Evolutionary conservation across 805 yeast genomes (phyloP).

Genomic region (Starmerella vaccinii): DNA sequence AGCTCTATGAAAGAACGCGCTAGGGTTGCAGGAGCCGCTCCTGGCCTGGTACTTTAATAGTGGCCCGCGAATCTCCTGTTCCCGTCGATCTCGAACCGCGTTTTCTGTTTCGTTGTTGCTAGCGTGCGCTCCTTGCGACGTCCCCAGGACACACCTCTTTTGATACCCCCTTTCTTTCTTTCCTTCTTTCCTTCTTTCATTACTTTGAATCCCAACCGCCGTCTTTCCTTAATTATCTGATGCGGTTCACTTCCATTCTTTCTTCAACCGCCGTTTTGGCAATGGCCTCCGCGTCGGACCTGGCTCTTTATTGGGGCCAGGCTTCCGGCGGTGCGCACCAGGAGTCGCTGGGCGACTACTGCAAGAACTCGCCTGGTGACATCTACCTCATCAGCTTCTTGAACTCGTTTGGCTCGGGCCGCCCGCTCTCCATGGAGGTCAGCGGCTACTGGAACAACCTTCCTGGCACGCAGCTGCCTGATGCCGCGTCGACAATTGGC

Average conservation of each 20-base stretch:
- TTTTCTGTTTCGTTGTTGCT: background rate
- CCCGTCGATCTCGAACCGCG: background rate
- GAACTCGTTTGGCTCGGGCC: constrained; percentile 43
- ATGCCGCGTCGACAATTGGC: constrained; percentile 40
- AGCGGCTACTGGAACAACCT: constrained; percentile 38
- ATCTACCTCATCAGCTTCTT: constrained; percentile 55
- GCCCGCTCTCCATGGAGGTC: constrained; percentile 39
- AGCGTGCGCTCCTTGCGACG: background rate
- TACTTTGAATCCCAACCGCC: background rate
- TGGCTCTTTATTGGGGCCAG: constrained; percentile 88
- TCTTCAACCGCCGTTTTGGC: constrained; percentile 4
- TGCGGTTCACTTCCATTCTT: constrained; percentile 10
- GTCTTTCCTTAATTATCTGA: background rate
- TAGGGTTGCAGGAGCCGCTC: background rate
- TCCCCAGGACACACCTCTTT: background rate
- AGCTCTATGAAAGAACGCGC: background rate
- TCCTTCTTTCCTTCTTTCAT: background rate
- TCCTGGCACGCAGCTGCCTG: constrained; percentile 35
- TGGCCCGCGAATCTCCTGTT: background rate
- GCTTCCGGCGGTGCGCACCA: constrained; percentile 52
- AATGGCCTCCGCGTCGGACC: constrained; percentile 40
- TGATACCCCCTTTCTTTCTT: constrained; percentile 6
- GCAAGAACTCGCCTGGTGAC: constrained; percentile 60
- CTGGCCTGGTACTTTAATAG: background rate
- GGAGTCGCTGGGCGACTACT: constrained; percentile 44